phyloP scores from a whole-genome alignment of 768 basidiomycete genomes.

The Rhizopogon sp. region DNA sequence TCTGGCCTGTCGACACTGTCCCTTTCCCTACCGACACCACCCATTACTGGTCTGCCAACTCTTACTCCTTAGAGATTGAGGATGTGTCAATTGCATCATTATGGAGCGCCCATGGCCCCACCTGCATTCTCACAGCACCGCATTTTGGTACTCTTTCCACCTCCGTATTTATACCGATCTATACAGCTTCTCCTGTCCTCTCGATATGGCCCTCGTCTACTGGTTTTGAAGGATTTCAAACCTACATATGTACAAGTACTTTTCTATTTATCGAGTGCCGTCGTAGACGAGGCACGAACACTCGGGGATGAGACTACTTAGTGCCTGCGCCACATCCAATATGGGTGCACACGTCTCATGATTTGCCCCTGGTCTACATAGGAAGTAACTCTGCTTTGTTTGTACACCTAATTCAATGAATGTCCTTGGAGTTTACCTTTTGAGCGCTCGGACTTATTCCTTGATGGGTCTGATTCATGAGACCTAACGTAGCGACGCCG shows the following conservation, averaged over 20 bases:
- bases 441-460: not conserved
- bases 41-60: constrained; percentile 13
- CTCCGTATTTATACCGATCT: not conserved
- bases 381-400: not conserved
- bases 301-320: not conserved
- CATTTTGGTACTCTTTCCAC: not conserved
- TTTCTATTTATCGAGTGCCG: not conserved
- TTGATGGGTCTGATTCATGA: not conserved
- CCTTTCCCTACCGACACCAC: constrained; percentile 14
- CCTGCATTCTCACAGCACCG: not conserved
- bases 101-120: not conserved
- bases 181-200: not conserved
- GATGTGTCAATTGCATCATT: not conserved
- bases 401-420: not conserved
- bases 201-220: not conserved
- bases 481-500: not conserved
- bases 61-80: constrained; percentile 7
- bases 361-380: not conserved
- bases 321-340: not conserved
- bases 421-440: not conserved
- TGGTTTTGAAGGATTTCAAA: not conserved
- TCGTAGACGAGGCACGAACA: not conserved
- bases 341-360: not conserved
- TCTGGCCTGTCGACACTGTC: constrained; percentile 15
- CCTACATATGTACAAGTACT: constrained; percentile 1